Evolutionary conservation across 805 yeast genomes (phyloP), one percentile per base, ranked within the genome.

Genomic region (Wickerhamomyces silvicola): DNA sequence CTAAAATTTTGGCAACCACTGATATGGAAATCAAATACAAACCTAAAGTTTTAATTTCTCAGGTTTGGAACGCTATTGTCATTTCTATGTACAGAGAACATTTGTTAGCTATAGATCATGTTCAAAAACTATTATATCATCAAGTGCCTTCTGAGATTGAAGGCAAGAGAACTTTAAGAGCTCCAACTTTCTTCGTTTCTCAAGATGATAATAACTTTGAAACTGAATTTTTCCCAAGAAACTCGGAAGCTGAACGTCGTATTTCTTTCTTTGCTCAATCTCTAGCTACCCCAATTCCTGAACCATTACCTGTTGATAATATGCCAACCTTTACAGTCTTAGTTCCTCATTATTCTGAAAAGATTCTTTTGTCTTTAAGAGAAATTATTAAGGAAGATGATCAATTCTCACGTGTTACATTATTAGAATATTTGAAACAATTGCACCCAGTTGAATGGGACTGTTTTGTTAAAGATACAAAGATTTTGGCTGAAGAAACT

Each of bases 51-150:
- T 72, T 92, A 59, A 90, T 92, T 52, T 87, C 97, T 25, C 98
- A 92, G 70, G 90, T 94, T 50, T 92, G 99, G 99, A 92, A 92
- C 59, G 98, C 98, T 34, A 83, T 92, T 63, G 94, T 92, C 46
- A 92, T 92, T 51, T 90, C 98, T 37, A 92, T 92, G 99, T 94
- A 92, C 79, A 86, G 99, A 71, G 99, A 92, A 67, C 99, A 92
- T 63, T 70, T 92, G 62, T 68, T 92, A 48, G 97, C 98, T 18
- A 90, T 94, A 61, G 98, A 92, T 61, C 98, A 92, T 59, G 98
- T 92, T 43, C 98, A 92, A 68, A 90, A 85, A 68, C 74, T 92
- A 62, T 74, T 92, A 47, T 92, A 92, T 64, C 98, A 92, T 62
- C 98, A 92, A 72, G 97, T 92, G 54, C 97, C 98, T 35, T 81